Evolutionary conservation across 441 rosid species (phyloP).

Genomic region (Viola pubescens): DNA sequence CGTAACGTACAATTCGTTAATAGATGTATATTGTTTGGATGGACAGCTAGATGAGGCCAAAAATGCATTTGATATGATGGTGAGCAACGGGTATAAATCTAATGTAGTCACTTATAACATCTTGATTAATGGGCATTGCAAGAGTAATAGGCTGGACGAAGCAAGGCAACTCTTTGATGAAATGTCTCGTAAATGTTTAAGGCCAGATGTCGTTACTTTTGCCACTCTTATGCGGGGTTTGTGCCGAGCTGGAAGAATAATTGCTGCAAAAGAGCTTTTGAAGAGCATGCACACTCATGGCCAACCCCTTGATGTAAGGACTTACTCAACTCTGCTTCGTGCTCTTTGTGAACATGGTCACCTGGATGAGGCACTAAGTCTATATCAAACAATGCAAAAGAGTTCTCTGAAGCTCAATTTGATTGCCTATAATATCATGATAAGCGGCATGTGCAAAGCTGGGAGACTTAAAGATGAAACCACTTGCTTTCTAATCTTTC

Average conservation of each 20-base stretch:
- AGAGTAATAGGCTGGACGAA: background rate
- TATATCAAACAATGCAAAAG: too few species aligned
- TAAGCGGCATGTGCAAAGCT: background rate
- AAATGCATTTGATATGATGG: background rate
- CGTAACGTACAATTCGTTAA: background rate
- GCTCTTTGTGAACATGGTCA: background rate
- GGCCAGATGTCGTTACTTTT: background rate
- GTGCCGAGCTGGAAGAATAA: background rate
- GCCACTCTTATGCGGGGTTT: background rate
- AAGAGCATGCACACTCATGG: background rate
- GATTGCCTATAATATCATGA: background rate
- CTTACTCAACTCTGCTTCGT: background rate
- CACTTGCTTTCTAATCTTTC: background rate
- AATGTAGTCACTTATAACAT: conserved; percentile 3
- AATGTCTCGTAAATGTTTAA: background rate
- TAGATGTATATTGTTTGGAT: background rate
- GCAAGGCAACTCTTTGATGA: background rate
- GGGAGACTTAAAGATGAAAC: background rate
- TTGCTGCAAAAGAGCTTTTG: background rate
- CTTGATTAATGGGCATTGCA: conserved; percentile 4
- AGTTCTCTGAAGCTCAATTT: too few species aligned
- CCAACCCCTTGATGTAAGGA: background rate
- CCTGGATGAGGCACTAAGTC: too few species aligned
- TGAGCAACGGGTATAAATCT: background rate
- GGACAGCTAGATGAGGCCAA: background rate